Conservation (phyloP, 805 yeast genomes). For the Candida dendrica region DNA sequence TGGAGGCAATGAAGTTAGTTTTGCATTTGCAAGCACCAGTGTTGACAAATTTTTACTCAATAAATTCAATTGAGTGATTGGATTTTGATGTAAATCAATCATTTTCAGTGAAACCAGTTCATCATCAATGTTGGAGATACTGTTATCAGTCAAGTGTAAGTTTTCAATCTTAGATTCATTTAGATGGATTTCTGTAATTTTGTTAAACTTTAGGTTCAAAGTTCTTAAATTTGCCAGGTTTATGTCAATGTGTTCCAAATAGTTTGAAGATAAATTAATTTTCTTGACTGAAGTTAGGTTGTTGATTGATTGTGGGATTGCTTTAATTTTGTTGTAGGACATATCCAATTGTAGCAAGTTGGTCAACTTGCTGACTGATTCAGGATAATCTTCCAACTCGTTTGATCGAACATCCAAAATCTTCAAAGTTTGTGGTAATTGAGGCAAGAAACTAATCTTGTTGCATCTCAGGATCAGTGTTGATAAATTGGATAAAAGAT, state of each 20-base stretch:
- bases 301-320: constrained; percentile 55
- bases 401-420: constrained; percentile 77
- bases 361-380: constrained; percentile 50
- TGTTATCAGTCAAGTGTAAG: constrained; percentile 68
- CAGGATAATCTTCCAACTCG: constrained; percentile 55
- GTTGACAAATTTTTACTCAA: constrained; percentile 55
- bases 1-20: constrained; percentile 64
- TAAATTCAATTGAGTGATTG: constrained; percentile 62
- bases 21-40: constrained; percentile 76
- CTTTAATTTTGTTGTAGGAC: constrained; percentile 67
- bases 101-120: constrained; percentile 56
- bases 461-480: constrained; percentile 69
- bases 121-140: constrained; percentile 63
- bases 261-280: constrained; percentile 71
- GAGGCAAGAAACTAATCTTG: constrained; percentile 57
- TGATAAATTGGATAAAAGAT: constrained; percentile 45
- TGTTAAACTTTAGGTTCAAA: constrained; percentile 73
- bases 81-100: constrained; percentile 74
- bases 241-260: constrained; percentile 31
- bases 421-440: constrained; percentile 44
- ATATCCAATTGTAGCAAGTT: constrained; percentile 64
- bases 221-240: constrained; percentile 52
- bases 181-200: constrained; percentile 35
- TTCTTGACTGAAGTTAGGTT: constrained; percentile 54
- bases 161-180: constrained; percentile 52